phyloP scores from a whole-genome alignment of 75 land plant genomes.

The Picea glauca region DNA sequence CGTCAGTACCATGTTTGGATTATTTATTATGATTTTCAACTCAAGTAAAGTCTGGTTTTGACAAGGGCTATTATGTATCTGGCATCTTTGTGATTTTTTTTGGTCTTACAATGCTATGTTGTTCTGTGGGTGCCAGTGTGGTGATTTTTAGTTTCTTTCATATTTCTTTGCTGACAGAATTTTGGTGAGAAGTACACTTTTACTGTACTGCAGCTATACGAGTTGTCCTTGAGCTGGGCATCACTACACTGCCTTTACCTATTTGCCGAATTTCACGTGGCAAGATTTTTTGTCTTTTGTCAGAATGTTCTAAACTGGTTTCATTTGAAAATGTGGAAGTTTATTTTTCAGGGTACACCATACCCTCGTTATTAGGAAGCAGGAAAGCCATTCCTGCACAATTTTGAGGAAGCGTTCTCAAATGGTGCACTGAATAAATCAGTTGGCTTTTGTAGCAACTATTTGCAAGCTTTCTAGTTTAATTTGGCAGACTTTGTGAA shows the following conservation, averaged over 20 bases:
- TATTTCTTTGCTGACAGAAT: background rate
- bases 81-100: background rate
- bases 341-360: background rate
- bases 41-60: background rate
- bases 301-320: background rate
- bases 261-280: background rate
- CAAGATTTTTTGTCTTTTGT: background rate
- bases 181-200: background rate
- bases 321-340: background rate
- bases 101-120: background rate
- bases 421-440: background rate
- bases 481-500: background rate
- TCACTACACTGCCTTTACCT: background rate
- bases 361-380: background rate
- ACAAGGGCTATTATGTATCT: too few species aligned
- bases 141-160: background rate
- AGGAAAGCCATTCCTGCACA: background rate
- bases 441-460: background rate
- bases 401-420: constrained; percentile 1
- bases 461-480: background rate
- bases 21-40: background rate
- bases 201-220: background rate
- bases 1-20: background rate
- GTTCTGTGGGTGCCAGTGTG: background rate
- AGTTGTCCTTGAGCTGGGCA: background rate